phyloP scores from a whole-genome alignment of 2,329 filamentous ascomycete species.

The Tolypocladium tropicale region DNA sequence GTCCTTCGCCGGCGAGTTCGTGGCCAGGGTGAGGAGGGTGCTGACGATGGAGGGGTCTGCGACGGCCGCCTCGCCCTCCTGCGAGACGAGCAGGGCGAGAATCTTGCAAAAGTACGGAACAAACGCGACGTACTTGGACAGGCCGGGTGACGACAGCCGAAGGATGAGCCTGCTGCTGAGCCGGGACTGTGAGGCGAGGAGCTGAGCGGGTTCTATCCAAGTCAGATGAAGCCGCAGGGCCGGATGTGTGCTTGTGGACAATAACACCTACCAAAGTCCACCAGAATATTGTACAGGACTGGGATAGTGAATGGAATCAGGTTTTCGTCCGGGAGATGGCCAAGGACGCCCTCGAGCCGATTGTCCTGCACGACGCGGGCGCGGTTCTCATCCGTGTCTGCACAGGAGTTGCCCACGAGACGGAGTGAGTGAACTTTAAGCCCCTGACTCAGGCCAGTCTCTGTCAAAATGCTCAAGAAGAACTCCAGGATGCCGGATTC shows the following conservation, averaged over 20 bases:
- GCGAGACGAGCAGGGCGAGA: slow-evolving; percentile 40
- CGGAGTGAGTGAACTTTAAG: slow-evolving; percentile 47
- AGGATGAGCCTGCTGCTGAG: slow-evolving; percentile 39
- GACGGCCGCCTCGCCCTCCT: slow-evolving; percentile 36
- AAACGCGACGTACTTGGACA: slow-evolving; percentile 29
- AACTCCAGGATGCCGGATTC: slow-evolving; percentile 48
- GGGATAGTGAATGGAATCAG: slow-evolving; percentile 44
- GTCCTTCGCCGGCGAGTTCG: slow-evolving; percentile 23
- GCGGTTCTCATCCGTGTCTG: slow-evolving; percentile 53
- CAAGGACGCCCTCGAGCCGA: slow-evolving; percentile 36
- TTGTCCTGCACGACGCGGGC: slow-evolving; percentile 40
- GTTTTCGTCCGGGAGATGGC: slow-evolving; percentile 34
- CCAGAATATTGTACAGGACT: slow-evolving; percentile 51
- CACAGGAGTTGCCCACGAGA: slow-evolving; percentile 51
- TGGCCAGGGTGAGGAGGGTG: slow-evolving; percentile 39
- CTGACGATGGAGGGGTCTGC: slow-evolving; percentile 36
- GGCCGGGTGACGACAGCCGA: slow-evolving; percentile 35
- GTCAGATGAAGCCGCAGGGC: slow-evolving; percentile 2
- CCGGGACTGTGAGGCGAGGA: slow-evolving; percentile 39
- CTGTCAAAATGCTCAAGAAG: slow-evolving; percentile 37
- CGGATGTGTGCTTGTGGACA: background rate
- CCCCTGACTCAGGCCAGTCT: slow-evolving; percentile 24
- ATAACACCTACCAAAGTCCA: slow-evolving; percentile 46
- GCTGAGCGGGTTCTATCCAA: slow-evolving; percentile 43
- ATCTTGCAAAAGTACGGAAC: slow-evolving; percentile 47